Evolutionary conservation across 2,329 filamentous ascomycete species (phyloP).

Genomic region (Calycina marina): DNA sequence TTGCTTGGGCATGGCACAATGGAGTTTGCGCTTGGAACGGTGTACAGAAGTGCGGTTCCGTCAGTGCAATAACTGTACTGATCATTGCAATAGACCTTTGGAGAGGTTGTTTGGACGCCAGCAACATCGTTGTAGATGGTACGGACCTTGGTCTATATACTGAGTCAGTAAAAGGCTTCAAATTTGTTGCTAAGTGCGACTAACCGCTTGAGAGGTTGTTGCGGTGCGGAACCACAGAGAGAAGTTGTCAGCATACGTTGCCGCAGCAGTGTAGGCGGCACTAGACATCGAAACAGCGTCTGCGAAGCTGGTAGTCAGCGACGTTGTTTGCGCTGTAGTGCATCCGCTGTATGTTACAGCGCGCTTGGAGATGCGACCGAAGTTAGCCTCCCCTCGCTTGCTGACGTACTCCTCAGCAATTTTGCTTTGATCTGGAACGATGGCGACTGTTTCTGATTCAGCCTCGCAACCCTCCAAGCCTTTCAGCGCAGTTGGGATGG

Average conservation of each 20-base stretch:
- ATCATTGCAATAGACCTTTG: conserved; percentile 13
- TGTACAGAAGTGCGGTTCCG: conserved; percentile 14
- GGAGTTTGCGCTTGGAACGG: conserved; percentile 10
- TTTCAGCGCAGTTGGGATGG: conserved; percentile 6
- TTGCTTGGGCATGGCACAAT: conserved; percentile 15
- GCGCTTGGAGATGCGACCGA: conserved; percentile 13
- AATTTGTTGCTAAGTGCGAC: too few species aligned
- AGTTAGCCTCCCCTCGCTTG: conserved; percentile 4
- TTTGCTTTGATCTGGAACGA: conserved; percentile 12
- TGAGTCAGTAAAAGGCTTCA: too few species aligned
- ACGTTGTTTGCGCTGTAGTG: conserved; percentile 7
- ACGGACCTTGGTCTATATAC: conserved; percentile 10
- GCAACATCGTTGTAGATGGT: conserved; percentile 12
- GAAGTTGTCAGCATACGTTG: conserved; percentile 9
- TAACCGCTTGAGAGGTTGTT: conserved; percentile 9
- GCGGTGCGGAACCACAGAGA: conserved; percentile 14
- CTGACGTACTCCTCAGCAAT: conserved; percentile 9
- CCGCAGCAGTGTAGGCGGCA: conserved; percentile 13
- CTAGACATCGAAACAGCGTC: conserved; percentile 12
- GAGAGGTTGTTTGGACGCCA: conserved; percentile 12
- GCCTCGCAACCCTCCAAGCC: conserved; percentile 7
- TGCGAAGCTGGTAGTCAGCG: conserved; percentile 9
- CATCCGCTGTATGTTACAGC: conserved; percentile 11
- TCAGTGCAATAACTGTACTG: conserved; percentile 11
- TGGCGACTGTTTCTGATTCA: conserved; percentile 10